Percentiles rank a stretch among this genome's conserved stretches.
Evolutionary conservation across 1,139 yeast genomes (phyloP).

Genomic region (Magnusiomyces sp.): DNA sequence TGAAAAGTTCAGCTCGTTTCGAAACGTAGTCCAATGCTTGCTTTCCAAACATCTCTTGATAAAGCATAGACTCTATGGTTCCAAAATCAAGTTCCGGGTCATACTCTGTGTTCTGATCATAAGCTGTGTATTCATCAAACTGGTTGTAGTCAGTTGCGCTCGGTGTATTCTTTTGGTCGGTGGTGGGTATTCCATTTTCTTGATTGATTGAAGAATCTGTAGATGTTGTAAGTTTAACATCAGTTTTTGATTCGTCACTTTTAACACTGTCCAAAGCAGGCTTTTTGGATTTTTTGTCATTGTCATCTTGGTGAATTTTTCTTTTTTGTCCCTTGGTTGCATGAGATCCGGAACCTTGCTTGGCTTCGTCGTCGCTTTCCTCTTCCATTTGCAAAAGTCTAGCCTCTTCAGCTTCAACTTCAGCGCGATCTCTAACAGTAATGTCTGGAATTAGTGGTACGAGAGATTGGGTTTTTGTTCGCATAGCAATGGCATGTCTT

Average conservation of each 20-base stretch:
- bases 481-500: constrained; percentile 94
- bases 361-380: constrained; percentile 23
- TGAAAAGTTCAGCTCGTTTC: constrained; percentile 59
- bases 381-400: constrained; percentile 33
- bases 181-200: not conserved
- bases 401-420: constrained; percentile 77
- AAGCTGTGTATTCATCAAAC: constrained; percentile 5
- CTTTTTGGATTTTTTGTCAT: no score
- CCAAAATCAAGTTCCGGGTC: constrained; percentile 14
- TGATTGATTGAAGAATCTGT: constrained; percentile 11
- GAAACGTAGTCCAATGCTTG: constrained; percentile 70
- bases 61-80: constrained; percentile 63
- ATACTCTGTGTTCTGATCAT: constrained; percentile 10
- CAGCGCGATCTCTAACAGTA: constrained; percentile 67
- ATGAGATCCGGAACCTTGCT: constrained; percentile 15
- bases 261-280: no score
- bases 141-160: not conserved
- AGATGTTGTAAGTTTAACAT: constrained; percentile 4
- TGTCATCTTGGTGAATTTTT: constrained; percentile 7
- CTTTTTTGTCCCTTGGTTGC: constrained; percentile 12
- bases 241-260: not conserved
- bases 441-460: constrained; percentile 87
- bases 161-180: constrained; percentile 5
- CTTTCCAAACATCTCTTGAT: constrained; percentile 76
- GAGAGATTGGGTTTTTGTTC: constrained; percentile 68